Conservation (phyloP, 169 alveolate genomes). For the Cryptosporidium canis region DNA sequence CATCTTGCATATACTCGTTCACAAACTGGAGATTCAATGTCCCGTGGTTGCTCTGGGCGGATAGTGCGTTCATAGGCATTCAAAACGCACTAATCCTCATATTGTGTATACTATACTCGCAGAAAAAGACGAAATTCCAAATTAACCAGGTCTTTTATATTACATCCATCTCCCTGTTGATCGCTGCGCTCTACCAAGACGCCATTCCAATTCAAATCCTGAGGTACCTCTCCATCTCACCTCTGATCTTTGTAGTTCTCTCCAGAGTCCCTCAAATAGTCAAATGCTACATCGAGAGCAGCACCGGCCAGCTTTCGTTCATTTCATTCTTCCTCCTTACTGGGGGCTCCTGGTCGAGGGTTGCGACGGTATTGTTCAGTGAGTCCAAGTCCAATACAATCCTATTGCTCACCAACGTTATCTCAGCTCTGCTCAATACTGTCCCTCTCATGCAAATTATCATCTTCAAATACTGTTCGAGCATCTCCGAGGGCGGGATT, state of each 20-base stretch:
- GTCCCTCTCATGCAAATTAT: constrained; percentile 50
- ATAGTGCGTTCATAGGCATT: constrained; percentile 53
- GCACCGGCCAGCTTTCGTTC: constrained; percentile 69
- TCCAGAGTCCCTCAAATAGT: constrained; percentile 69
- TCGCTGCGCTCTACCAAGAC: constrained; percentile 21
- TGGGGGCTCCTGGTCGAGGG: constrained; percentile 71
- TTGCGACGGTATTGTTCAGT: constrained; percentile 50
- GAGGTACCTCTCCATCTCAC: constrained; percentile 54
- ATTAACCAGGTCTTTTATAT: constrained; percentile 34
- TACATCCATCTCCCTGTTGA: constrained; percentile 18
- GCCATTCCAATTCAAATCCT: constrained; percentile 3
- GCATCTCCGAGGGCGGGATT: constrained; percentile 15
- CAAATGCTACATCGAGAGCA: constrained; percentile 49
- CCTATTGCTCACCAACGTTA: constrained; percentile 35
- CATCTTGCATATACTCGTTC: constrained; percentile 60
- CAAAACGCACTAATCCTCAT: constrained; percentile 40
- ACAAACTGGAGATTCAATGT: constrained; percentile 40
- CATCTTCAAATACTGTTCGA: constrained; percentile 46
- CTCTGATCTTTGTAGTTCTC: constrained; percentile 47
- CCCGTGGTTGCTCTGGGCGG: constrained; percentile 60
- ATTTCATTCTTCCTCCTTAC: constrained; percentile 52
- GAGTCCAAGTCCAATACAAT: constrained; percentile 49
- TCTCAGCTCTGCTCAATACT: constrained; percentile 58
- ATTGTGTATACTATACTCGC: constrained; percentile 22
- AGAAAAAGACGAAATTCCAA: neutral